These are phyloP conservation scores for Aspergillus floridensis DNA, from an alignment of 2,329 filamentous ascomycete genomes.

Conservation along the genomic window DNA sequence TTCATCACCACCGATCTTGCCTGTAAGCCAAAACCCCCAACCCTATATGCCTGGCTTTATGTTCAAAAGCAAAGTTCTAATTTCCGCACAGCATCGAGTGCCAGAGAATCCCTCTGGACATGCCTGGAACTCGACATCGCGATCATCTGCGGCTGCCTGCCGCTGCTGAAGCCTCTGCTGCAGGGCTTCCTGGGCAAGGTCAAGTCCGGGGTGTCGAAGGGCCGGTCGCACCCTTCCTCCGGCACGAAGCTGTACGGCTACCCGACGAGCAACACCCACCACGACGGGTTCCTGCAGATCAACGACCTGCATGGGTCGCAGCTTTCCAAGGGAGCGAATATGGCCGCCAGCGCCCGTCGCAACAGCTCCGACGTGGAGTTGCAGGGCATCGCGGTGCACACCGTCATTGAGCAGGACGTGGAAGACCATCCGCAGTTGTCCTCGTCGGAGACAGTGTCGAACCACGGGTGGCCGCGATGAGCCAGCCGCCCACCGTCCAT, in stretches of 20 bases:
- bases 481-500: neutral
- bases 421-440: neutral
- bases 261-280: neutral
- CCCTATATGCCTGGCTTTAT: too few species aligned
- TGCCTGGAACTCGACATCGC: conserved; percentile 22
- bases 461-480: neutral
- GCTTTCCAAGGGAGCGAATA: neutral
- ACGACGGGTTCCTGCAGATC: conserved; percentile 12
- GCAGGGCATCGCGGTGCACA: conserved; percentile 10
- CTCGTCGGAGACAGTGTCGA: neutral
- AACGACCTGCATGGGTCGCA: conserved; percentile 1
- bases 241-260: conserved; percentile 7
- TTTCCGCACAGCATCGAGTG: conserved; percentile 17
- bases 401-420: conserved; percentile 3
- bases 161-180: conserved; percentile 18
- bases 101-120: conserved; percentile 21
- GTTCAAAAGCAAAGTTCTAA: too few species aligned
- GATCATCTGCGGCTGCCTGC: conserved; percentile 22
- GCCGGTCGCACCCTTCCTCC: conserved; percentile 1
- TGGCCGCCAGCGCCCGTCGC: neutral
- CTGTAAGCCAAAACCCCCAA: neutral
- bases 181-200: conserved; percentile 10
- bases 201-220: conserved; percentile 9
- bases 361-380: conserved; percentile 8
- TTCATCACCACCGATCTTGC: conserved; percentile 11